These are phyloP conservation scores for Dioscorea dumetorum DNA, from an alignment of 106 monocot species.

Conservation along the genomic window DNA sequence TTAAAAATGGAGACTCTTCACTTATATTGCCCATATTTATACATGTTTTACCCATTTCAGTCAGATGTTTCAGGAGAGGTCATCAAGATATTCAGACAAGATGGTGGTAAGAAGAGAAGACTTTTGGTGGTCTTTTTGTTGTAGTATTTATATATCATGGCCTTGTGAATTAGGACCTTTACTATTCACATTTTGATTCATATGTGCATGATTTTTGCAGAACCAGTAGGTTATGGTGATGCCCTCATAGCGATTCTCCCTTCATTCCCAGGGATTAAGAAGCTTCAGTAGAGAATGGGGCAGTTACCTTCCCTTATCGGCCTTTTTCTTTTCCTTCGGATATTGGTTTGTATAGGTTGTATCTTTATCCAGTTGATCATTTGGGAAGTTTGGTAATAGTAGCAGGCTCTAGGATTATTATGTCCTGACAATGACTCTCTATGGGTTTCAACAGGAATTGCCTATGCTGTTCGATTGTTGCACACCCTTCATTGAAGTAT, in stretches of 20 bases:
- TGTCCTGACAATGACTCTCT: too few relatives aligned
- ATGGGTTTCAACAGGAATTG: too few relatives aligned
- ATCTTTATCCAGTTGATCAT: too few relatives aligned
- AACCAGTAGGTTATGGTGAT: conserved; percentile 76
- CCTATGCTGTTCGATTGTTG: too few relatives aligned
- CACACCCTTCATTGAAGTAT: too few relatives aligned
- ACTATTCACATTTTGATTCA: neutral
- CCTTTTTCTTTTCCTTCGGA: too few relatives aligned
- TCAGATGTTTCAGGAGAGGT: conserved; percentile 80
- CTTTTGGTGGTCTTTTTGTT: neutral
- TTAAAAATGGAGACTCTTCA: neutral
- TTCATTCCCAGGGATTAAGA: conserved; percentile 73
- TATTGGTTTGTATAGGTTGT: too few relatives aligned
- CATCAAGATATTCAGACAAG: conserved; percentile 60
- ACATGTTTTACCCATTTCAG: conserved; percentile 23
- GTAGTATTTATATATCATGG: neutral
- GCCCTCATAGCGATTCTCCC: conserved; percentile 67
- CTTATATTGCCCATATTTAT: neutral
- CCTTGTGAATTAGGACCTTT: too few relatives aligned
- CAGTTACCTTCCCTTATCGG: too few relatives aligned
- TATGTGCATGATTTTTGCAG: conserved; percentile 19
- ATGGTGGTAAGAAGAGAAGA: conserved; percentile 40
- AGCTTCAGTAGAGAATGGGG: neutral
- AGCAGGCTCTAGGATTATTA: too few relatives aligned
- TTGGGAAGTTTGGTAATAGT: too few relatives aligned